A percentile compares a stretch with the other conserved stretches of the same genome.
Evolutionary conservation across 2,329 filamentous ascomycete genomes (phyloP).

Genomic region (Claviceps arundinis): DNA sequence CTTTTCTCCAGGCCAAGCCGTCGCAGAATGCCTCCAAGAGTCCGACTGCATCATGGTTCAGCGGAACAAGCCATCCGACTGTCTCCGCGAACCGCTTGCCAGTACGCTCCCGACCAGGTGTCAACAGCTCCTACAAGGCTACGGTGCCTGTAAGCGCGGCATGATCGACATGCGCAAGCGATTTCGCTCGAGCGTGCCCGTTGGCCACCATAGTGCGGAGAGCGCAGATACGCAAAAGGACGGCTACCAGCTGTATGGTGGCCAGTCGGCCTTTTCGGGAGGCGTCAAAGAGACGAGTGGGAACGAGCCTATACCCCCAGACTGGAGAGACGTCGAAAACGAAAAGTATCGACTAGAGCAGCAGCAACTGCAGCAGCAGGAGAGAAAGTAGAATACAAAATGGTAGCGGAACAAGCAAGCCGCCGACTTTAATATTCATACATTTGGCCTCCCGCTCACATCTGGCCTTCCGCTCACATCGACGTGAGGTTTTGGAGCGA

Average conservation of each 20-base stretch:
- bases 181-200: constrained; percentile 85
- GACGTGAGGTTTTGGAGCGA: no score
- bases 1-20: constrained; percentile 56
- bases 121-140: constrained; percentile 84
- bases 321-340: constrained; percentile 54
- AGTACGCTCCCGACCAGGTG: constrained; percentile 76
- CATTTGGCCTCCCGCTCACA: no score
- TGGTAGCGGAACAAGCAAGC: not conserved
- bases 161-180: constrained; percentile 98
- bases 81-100: constrained; percentile 68
- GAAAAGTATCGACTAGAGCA: constrained; percentile 36
- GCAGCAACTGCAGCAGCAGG: constrained; percentile 15
- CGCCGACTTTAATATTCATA: not conserved
- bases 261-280: constrained; percentile 54
- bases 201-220: constrained; percentile 49
- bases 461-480: no score
- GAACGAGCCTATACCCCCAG: constrained; percentile 46
- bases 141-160: constrained; percentile 89
- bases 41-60: constrained; percentile 94
- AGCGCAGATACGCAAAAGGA: constrained; percentile 37
- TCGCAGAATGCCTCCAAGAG: constrained; percentile 89
- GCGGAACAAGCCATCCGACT: constrained; percentile 75
- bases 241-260: constrained; percentile 64
- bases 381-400: not conserved
- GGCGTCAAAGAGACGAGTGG: constrained; percentile 53